Evolutionary conservation across 2,329 filamentous ascomycete species (phyloP), one percentile per base, ranked within the genome.

Genomic region (Ophiocordyceps camponoti-rufipedis): DNA sequence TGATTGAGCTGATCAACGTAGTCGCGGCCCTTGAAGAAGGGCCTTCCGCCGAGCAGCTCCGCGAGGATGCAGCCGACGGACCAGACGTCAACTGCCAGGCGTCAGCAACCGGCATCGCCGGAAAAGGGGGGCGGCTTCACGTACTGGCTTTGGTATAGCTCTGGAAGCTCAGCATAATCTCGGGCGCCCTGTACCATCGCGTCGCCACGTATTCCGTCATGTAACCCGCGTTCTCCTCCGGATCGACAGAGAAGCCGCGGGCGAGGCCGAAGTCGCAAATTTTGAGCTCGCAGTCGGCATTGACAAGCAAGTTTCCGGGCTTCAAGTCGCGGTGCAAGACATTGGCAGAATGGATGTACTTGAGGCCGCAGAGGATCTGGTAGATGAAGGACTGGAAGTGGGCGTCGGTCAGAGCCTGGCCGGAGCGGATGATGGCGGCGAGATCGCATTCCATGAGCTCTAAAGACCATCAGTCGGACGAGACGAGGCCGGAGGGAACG

Each of bases 381-480:
- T 98, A 98, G 68, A 98, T 95, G 69, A 98, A 98, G 45, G 91
- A 96, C 67, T 98, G 91, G 71, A 98, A 98, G 66, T 98, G 91
- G 46, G 91, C 91, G 61, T 98, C 91, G 58, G 91, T 98, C 61
- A 98, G 72, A 43, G 91, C 88, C 63, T 98, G 91, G 50, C 91
- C 91, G 40, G 89, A 96, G 54, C 91, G 81, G 57, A 98, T 96
- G 62, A 98, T 98, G 53, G 91, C 91, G 31, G 91, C 91, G 62
- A 98, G 67, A 67, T 98, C 91, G 68, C 91, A 96, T 62, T 98
- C 91, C 91, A 98, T 98, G 63, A 98, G 74, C 67, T 98, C 91
- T 95, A 60, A 29, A 10, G 14, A 6, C 18, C 28, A 41, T 46
- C 46, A 29, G 42, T 16, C 35, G 16, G 35, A 14, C 18, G n/a